These are phyloP conservation scores for Cryphonectria naterciae DNA, from an alignment of 2,329 filamentous ascomycete genomes.

Conservation along the genomic window DNA sequence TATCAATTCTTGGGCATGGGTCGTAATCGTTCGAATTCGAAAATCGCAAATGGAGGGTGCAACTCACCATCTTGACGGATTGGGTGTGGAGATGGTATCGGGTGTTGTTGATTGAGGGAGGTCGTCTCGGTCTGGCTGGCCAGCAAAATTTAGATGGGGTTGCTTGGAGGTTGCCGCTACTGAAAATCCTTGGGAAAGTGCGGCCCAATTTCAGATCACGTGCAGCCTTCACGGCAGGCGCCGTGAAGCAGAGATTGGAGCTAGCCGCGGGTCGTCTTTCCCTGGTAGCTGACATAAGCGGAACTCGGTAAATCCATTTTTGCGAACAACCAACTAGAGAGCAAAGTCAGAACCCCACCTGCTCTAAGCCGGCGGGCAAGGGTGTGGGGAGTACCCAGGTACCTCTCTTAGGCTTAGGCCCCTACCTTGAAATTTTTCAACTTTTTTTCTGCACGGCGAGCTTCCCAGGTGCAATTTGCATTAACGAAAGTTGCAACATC, in stretches of 20 bases:
- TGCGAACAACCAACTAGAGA: constrained; percentile 21
- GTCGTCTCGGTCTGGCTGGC: constrained; percentile 20
- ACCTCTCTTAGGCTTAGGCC: constrained; percentile 16
- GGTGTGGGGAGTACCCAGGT: constrained; percentile 26
- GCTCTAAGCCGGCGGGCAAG: constrained; percentile 17
- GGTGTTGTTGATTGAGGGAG: constrained; percentile 26
- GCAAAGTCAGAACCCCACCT: constrained; percentile 8
- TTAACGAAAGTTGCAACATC: constrained; percentile 22
- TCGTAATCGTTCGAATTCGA: constrained; percentile 16
- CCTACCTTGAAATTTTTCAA: constrained; percentile 25
- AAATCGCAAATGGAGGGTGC: constrained; percentile 24
- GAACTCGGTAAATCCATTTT: constrained; percentile 26
- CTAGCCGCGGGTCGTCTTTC: background rate
- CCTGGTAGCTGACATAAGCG: constrained; percentile 11
- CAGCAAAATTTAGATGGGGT: constrained; percentile 10
- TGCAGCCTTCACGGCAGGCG: constrained; percentile 6
- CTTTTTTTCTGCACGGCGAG: constrained; percentile 27
- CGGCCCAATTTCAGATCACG: constrained; percentile 13
- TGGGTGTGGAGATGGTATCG: constrained; percentile 30
- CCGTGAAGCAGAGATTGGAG: background rate
- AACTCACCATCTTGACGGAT: constrained; percentile 31
- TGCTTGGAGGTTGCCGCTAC: constrained; percentile 8
- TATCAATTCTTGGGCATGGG: constrained; percentile 4
- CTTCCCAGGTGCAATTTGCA: constrained; percentile 17
- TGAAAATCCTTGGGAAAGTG: constrained; percentile 19